phyloP scores from a whole-genome alignment of 129 eudicot genomes.

The Cynara cardunculus region DNA sequence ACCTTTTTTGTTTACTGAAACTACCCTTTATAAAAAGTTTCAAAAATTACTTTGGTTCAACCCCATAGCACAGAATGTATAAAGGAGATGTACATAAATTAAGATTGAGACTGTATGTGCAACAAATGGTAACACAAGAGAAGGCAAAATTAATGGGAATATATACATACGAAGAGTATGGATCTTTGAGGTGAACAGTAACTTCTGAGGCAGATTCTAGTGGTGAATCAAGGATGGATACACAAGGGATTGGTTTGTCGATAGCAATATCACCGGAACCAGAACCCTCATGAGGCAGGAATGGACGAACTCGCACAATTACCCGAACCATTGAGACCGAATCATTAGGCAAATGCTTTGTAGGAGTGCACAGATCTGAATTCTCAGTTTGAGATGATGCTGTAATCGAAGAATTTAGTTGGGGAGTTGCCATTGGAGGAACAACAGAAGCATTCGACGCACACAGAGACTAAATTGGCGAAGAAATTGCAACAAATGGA shows the following conservation, averaged over 20 bases:
- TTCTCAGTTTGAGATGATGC: background rate
- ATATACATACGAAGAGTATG: slow-evolving; percentile 46
- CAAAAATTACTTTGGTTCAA: background rate
- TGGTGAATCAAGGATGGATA: slow-evolving; percentile 43
- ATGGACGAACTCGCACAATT: slow-evolving; percentile 64
- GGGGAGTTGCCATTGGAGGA: background rate
- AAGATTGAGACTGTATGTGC: background rate
- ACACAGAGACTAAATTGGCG: background rate
- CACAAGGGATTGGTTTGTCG: slow-evolving; percentile 38
- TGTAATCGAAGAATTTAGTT: background rate
- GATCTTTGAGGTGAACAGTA: slow-evolving; percentile 78
- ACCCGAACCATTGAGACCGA: slow-evolving; percentile 68
- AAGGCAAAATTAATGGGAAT: background rate
- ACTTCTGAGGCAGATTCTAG: slow-evolving; percentile 39
- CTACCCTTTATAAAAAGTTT: background rate
- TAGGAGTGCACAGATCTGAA: slow-evolving; percentile 20
- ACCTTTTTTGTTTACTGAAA: background rate
- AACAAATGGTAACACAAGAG: background rate
- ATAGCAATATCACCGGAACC: background rate
- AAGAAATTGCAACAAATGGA: background rate
- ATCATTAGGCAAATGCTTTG: slow-evolving; percentile 7
- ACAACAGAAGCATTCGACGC: background rate
- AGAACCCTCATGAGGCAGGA: slow-evolving; percentile 48
- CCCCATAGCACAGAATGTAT: background rate
- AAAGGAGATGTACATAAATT: no score